Base-by-base conservation (phyloP, 2,329 filamentous ascomycete species). In the Aaosphaeria arxii region DNA sequence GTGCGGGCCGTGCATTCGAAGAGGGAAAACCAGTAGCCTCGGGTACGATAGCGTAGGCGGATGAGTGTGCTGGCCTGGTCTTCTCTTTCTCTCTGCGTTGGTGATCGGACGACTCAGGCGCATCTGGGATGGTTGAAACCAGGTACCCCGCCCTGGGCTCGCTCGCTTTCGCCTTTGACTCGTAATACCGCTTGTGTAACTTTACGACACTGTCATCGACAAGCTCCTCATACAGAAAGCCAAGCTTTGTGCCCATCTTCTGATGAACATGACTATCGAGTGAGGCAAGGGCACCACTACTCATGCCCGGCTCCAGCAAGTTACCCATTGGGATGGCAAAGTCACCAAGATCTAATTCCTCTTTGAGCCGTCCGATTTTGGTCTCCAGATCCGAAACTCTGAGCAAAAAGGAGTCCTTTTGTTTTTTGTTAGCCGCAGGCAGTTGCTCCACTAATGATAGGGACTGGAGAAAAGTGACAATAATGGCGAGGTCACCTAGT, bases 191-290 rank as follows among this genome's bases (percentile, higher is more conserved):
- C 1, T 52, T 49, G 13, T 71, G 0, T 7, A 78, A 50, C 5
- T 65, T 57, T 1, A 52, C 35, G 0, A 77, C 40, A 44, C 68
- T 71, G 1, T 73, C 67, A 0, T 75, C 61, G 3, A 77, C 55
- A 5, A 75, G 44, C 40, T 77, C 71, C 40, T 75, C 62, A 50
- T 78, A 80, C 0, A 78, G 54, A 39, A 69, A 69, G 1, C 69
- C 71, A 11, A 79, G 50, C n/a, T 64, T 73, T 0, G 66, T 62
- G 2, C 75, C 74, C 0, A 66, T 52, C 29, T 71, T 73, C 0
- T 71, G 59, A 1, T 62, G 33, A 3, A 79, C 47, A 41, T 74
- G 74, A 7, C 54, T 24, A 33, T 77, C 66, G 0, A 80, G 60
- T 17, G 36, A 7, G 29, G 29, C 56, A 4, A 78, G 54, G 2